Evolutionary conservation across 176 grass and related monocot species (phyloP), one percentile per base, ranked within the genome.

Genomic region (Musa schizocarpa): DNA sequence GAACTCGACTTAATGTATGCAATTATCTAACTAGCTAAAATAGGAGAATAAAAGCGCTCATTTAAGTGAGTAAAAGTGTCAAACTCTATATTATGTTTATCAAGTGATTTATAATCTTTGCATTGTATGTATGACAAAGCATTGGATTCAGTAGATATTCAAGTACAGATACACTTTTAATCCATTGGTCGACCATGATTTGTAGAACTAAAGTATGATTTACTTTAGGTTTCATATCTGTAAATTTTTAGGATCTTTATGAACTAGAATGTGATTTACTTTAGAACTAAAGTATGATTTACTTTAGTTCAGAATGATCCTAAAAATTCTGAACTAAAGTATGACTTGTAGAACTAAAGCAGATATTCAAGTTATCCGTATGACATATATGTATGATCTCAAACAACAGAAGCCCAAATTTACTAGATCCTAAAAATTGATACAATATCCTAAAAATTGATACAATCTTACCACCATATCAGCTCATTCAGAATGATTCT

Each of bases 1-100:
- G 1, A 22, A 58, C 25, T 76, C 25, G 78, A 52, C 68, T 61
- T 24, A 68, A 66, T 74, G 6, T 82, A 21, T 63, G 55, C 21
- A 54, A 19, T 24, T 43, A 43, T 43, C 3, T 43, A 52, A 52
- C 53, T 51, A 63, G 2, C 8, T 70, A 17, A 9, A 55, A 51
- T 54, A 19, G 84, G 69, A 73, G 59, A 50, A 19, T 49, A 6
- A n/a, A 6, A 43, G 29, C 34, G 19, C 55, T 57, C 14, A 20
- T 61, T 21, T n/a, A 43, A 43, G 34, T 43, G 34, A 43, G 34
- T 43, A 43, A 43, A 43, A 43, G 34, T 43, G 34, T 43, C 34
- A 43, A 29, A 29, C 34, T 43, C 0, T 43, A 43, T 43, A 43
- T 43, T 43, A 43, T 43, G 34, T 43, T 43, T 43, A 43, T 43